Base-by-base conservation (phyloP, 768 basidiomycete genomes). In the Naganishia randhawae region DNA sequence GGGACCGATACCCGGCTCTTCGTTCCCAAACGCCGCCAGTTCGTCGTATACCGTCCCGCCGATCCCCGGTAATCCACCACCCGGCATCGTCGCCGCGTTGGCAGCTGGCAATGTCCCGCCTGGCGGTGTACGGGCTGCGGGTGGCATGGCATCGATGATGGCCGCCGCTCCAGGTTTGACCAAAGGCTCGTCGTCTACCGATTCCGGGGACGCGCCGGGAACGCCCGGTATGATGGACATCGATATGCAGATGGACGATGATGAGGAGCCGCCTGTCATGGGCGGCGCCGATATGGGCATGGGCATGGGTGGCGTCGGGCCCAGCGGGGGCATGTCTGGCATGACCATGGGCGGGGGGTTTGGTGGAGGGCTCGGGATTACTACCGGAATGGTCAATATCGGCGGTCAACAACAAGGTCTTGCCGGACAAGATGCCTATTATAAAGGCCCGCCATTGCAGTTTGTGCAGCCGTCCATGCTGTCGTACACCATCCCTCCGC, bases 191-290 rank as follows among this genome's bases (percentile, higher is more conserved):
- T 52, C 37, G 31, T 35, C 67, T 25, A 63, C 63, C 29, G 65
- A 70, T 31, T 61, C 54, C 14, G 54, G 54, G 17, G 76, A 77
- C 35, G 74, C 71, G 0, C 77, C 77, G 5, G 71, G 71, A 2
- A 76, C 78, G 31, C 78, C 78, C 10, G 78, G 77, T 9, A 76
- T 80, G 76, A 78, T 80, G 77, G 78, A 80, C 61, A 77, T 80
- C 48, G 78, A 80, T 54, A 80, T 80, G 78, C 75, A 77, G 14
- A 66, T 66, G 69, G 69, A 70, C 31, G 68, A 69, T 17, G 68
- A 69, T 31, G 69, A 70, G 14, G 37, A 22, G 65, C 35, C 50
- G 31, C 32, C 54, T n/a, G 14, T 17, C 5, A 22, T 35, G n/a
- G 31, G 31, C 32, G 33, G 32, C 7, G 19, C 50, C 19, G 54